Conservation (phyloP, 2,329 filamentous ascomycete species). For the Penicillium sp. region DNA sequence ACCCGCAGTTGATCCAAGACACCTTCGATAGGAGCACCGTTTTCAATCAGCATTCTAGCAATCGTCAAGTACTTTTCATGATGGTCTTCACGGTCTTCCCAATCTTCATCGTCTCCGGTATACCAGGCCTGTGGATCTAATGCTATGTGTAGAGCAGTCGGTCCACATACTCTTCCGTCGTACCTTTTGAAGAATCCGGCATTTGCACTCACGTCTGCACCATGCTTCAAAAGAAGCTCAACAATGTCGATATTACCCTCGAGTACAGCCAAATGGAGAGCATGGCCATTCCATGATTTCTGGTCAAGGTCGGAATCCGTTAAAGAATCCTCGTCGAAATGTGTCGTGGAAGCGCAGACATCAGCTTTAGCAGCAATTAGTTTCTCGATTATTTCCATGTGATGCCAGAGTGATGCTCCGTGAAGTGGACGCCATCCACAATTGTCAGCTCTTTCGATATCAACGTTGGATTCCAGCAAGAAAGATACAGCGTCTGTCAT, state of each 20-base stretch:
- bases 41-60: not conserved
- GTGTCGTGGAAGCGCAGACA: not conserved
- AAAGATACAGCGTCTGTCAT: not conserved
- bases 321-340: not conserved
- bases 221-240: not conserved
- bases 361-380: not conserved
- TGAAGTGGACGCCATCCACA: not conserved
- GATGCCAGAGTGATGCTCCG: not conserved
- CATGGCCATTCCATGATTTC: not conserved
- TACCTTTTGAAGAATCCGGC: not conserved
- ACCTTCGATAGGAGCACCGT: not conserved
- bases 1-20: not conserved
- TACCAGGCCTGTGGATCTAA: not conserved
- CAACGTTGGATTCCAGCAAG: not conserved
- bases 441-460: not conserved
- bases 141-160: not conserved
- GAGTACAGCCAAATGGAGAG: not conserved
- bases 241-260: not conserved
- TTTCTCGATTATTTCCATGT: not conserved
- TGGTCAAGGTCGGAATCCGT: not conserved
- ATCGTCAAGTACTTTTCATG: not conserved
- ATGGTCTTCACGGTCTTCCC: not conserved
- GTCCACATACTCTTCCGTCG: not conserved
- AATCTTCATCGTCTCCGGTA: not conserved
- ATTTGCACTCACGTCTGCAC: not conserved